phyloP scores from a whole-genome alignment of 257 asterid genomes.

The Petrea volubilis region DNA sequence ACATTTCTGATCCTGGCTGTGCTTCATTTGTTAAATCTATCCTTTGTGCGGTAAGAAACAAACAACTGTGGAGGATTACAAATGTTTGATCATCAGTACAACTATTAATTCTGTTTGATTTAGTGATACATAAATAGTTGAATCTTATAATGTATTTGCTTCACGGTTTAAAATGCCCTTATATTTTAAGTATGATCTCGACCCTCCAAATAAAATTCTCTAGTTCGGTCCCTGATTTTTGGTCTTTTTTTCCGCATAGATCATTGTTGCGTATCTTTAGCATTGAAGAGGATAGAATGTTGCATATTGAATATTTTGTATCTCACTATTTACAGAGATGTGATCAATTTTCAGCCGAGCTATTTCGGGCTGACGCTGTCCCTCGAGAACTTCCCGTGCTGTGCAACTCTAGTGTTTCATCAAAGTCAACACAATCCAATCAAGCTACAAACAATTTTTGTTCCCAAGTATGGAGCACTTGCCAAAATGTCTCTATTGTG shows the following conservation, averaged over 20 bases:
- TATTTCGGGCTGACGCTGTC: slow-evolving; percentile 44
- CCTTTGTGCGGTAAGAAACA: slow-evolving; percentile 67
- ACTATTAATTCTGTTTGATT: neutral
- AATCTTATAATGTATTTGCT: neutral
- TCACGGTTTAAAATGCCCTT: neutral
- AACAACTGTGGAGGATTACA: neutral
- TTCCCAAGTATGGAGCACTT: slow-evolving; percentile 67
- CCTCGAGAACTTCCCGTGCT: slow-evolving; percentile 67
- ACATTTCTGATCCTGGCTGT: slow-evolving; percentile 67
- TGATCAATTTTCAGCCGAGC: slow-evolving; percentile 81
- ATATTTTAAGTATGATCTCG: neutral
- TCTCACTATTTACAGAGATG: slow-evolving; percentile 63
- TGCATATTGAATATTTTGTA: slow-evolving; percentile 15
- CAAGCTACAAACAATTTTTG: slow-evolving; percentile 56
- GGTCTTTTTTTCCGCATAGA: neutral
- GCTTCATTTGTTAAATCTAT: slow-evolving; percentile 75
- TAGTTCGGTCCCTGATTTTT: too few relatives aligned
- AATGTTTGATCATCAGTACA: neutral
- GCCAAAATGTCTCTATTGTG: slow-evolving; percentile 62
- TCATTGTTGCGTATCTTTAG: neutral
- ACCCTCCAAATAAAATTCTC: too few relatives aligned
- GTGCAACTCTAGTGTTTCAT: slow-evolving; percentile 66
- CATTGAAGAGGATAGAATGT: neutral
- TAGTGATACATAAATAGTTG: neutral
- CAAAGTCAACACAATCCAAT: slow-evolving; percentile 53